Conservation (phyloP, 306 rosid species). For the Bauhinia variegata region DNA sequence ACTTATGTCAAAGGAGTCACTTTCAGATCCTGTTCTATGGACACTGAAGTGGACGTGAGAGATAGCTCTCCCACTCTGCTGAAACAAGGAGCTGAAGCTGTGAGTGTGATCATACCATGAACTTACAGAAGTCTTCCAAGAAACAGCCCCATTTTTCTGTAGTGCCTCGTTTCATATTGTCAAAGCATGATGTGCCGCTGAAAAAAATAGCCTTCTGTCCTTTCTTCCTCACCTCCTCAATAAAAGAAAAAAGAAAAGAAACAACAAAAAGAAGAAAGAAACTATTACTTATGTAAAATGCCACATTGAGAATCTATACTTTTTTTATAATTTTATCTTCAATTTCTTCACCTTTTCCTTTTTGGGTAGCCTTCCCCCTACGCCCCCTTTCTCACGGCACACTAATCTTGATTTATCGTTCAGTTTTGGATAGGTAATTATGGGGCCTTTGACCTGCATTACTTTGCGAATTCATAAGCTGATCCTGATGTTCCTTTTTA, state of each 20-base stretch:
- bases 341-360: too few relatives aligned
- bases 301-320: too few relatives aligned
- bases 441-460: conserved; percentile 8
- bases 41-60: conserved; percentile 26
- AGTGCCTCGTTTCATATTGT: background rate
- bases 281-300: background rate
- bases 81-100: conserved; percentile 76
- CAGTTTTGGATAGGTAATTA: background rate
- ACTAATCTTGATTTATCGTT: background rate
- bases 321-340: too few relatives aligned
- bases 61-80: conserved; percentile 44
- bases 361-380: too few relatives aligned
- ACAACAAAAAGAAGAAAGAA: too few relatives aligned
- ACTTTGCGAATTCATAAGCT: conserved; percentile 10
- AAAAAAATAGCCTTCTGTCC: background rate
- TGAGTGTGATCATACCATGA: conserved; percentile 40
- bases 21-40: conserved; percentile 36
- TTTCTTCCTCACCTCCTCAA: background rate
- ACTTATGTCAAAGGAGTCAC: background rate
- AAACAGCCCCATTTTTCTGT: background rate
- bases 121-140: background rate
- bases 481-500: conserved; percentile 32
- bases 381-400: background rate
- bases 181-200: conserved; percentile 1
- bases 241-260: too few relatives aligned